Evolutionary conservation across 768 basidiomycete species (phyloP), one percentile per base, ranked within the genome.

Genomic region (Boletus vermiculosoides): DNA sequence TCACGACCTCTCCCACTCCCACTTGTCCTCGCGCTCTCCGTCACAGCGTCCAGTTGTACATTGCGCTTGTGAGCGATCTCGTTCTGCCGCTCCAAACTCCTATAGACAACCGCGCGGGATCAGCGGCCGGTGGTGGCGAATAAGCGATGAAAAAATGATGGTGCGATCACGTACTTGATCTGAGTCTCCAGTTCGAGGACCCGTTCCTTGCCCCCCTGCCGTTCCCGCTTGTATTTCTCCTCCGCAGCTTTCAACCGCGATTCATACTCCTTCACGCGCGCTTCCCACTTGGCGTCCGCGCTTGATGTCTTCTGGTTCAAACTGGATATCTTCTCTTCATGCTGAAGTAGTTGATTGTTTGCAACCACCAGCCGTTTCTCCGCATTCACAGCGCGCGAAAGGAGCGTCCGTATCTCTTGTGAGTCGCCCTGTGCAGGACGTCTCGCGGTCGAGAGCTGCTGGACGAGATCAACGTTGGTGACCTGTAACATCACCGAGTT

Each of bases 261-360:
- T 74, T 97, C 93, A 65, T 95, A 94, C 73, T 98, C 95, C 71
- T 87, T 88, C 45, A 98, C 91, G n/a, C 95, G 79, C 0, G 88
- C 92, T 66, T 95, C 94, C 94, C 95, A 98, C 72, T 95, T 96
- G 51, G 75, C 77, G 63, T 97, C 94, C 0, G 90, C 88, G 0
- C 76, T 77, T 0, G 78, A 76, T 37, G 81, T 89, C 77, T 86
- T 89, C 74, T 85, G 80, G 61, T 87, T 88, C 73, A 90, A 80
- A 40, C 76, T 71, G 1, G 87, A 84, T 48, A 95, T 80, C 74
- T 88, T 88, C 73, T 95, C 92, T 68, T 98, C 96, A 4, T 90
- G 85, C 23, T 85, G 80, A 2, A 85, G 71, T 3, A 98, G 79
- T 69, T 96, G 93, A 61, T 94, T 94, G 66, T 88, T 88, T 5